A percentile compares a stretch with the other conserved stretches of the same genome.
These are phyloP conservation scores for Diophrys appendiculata DNA, from an alignment of 73 alveolate species.

Conservation along the genomic window DNA sequence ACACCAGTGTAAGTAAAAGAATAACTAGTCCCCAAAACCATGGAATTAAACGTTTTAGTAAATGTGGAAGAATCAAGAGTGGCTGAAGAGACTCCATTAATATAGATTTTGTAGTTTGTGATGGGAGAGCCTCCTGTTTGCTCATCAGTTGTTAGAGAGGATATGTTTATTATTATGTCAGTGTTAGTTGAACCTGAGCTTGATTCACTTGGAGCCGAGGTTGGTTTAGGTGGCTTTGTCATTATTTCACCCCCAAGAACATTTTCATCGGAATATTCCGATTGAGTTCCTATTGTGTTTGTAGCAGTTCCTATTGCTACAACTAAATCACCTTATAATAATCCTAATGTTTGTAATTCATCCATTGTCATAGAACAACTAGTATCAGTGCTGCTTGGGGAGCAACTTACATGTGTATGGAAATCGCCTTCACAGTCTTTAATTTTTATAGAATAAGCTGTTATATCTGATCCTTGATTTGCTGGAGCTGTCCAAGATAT, in stretches of 20 bases:
- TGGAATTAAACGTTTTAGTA: not conserved
- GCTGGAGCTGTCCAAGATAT: constrained; percentile 48
- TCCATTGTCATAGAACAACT: not conserved
- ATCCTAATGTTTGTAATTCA: not conserved
- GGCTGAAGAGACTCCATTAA: constrained; percentile 20
- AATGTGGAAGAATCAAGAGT: not conserved
- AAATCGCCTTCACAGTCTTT: not conserved
- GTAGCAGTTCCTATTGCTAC: constrained; percentile 42
- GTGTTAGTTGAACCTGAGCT: too few species aligned
- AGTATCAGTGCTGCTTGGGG: not conserved
- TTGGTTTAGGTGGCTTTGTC: too few species aligned
- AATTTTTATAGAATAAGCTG: not conserved
- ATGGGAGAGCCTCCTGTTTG: constrained; percentile 47
- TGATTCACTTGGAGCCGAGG: too few species aligned
- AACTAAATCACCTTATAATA: constrained; percentile 32
- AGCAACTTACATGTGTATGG: not conserved
- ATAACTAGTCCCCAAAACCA: constrained; percentile 19
- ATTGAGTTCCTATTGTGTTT: constrained; percentile 32
- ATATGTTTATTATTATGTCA: too few species aligned
- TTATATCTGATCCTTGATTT: constrained; percentile 4
- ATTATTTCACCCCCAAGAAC: constrained; percentile 42
- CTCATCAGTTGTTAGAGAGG: constrained; percentile 16
- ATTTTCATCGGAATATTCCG: constrained; percentile 16
- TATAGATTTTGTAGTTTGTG: constrained; percentile 25
- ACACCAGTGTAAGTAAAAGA: constrained; percentile 20